phyloP scores from a whole-genome alignment of 352 stramenopile genomes.

The Globisporangium iwayamae region DNA sequence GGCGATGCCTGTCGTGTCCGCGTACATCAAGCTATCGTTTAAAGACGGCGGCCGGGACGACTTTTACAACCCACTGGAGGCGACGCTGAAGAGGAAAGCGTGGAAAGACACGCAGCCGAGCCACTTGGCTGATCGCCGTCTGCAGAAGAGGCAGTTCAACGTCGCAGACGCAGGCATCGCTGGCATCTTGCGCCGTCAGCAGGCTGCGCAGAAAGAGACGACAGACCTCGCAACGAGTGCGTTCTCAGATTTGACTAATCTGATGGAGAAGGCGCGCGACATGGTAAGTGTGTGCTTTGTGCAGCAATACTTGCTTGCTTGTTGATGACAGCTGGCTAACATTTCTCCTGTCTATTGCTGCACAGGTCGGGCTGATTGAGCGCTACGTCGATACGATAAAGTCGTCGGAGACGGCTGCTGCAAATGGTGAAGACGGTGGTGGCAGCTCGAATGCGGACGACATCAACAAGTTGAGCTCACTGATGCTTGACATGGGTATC shows the following conservation, averaged over 20 bases:
- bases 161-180: slow-evolving; percentile 75
- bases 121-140: slow-evolving; percentile 62
- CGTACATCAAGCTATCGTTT: slow-evolving; percentile 84
- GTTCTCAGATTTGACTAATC: slow-evolving; percentile 88
- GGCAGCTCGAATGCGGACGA: slow-evolving; percentile 41
- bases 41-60: slow-evolving; percentile 83
- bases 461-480: slow-evolving; percentile 70
- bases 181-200: slow-evolving; percentile 74
- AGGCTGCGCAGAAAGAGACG: slow-evolving; percentile 80
- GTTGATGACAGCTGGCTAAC: background rate
- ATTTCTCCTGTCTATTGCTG: background rate
- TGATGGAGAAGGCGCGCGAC: slow-evolving; percentile 90
- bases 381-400: slow-evolving; percentile 87
- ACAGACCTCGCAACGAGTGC: slow-evolving; percentile 70
- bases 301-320: background rate
- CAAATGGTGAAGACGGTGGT: slow-evolving; percentile 15
- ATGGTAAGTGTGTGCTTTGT: slow-evolving; percentile 46
- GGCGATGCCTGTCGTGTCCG: slow-evolving; percentile 34
- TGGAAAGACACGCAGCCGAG: slow-evolving; percentile 79
- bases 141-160: slow-evolving; percentile 80
- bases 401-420: slow-evolving; percentile 24
- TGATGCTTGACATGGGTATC: slow-evolving; percentile 93
- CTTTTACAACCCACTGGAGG: slow-evolving; percentile 74
- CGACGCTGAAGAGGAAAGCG: slow-evolving; percentile 57
- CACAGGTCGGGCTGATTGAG: slow-evolving; percentile 81